Percentiles rank a stretch among this genome's conserved stretches.
phyloP scores from a whole-genome alignment of 2,329 filamentous ascomycete genomes.

The Clonostachys rhizophaga region DNA sequence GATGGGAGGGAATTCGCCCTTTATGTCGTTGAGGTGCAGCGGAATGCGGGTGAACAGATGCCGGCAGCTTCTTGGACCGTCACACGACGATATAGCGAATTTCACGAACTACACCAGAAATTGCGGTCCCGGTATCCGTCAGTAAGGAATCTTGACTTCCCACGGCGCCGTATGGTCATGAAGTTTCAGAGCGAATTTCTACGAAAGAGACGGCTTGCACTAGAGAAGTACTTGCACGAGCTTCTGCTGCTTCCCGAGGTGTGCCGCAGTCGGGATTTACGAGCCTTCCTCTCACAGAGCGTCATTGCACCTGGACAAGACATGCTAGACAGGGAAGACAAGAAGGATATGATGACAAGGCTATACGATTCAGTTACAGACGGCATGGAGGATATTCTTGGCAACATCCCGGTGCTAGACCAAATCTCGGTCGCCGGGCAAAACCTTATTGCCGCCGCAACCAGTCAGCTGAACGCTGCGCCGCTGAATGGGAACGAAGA shows the following conservation, averaged over 20 bases:
- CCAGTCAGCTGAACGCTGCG: slow-evolving; percentile 55
- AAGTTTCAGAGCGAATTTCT: slow-evolving; percentile 96
- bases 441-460: slow-evolving; percentile 77
- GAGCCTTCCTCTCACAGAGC: slow-evolving; percentile 87
- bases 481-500: slow-evolving; percentile 49
- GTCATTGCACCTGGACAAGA: slow-evolving; percentile 64
- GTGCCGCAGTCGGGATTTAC: slow-evolving; percentile 86
- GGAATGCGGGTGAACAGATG: slow-evolving; percentile 92
- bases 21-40: slow-evolving; percentile 87
- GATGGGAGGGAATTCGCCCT: slow-evolving; percentile 92
- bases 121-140: slow-evolving; percentile 81
- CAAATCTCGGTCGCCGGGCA: slow-evolving; percentile 91
- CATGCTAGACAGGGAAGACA: slow-evolving; percentile 54
- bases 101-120: slow-evolving; percentile 90
- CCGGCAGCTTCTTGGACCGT: slow-evolving; percentile 93
- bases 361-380: slow-evolving; percentile 97
- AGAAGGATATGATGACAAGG: slow-evolving; percentile 85
- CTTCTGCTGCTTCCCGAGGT: slow-evolving; percentile 86
- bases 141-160: slow-evolving; percentile 87
- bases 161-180: slow-evolving; percentile 86
- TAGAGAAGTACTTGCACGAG: slow-evolving; percentile 81
- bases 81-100: slow-evolving; percentile 92
- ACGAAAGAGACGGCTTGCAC: slow-evolving; percentile 75
- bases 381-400: slow-evolving; percentile 96
- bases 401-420: slow-evolving; percentile 92